Evolutionary conservation across 768 basidiomycete species (phyloP).

Genomic region (Boletus vinaceobasis): DNA sequence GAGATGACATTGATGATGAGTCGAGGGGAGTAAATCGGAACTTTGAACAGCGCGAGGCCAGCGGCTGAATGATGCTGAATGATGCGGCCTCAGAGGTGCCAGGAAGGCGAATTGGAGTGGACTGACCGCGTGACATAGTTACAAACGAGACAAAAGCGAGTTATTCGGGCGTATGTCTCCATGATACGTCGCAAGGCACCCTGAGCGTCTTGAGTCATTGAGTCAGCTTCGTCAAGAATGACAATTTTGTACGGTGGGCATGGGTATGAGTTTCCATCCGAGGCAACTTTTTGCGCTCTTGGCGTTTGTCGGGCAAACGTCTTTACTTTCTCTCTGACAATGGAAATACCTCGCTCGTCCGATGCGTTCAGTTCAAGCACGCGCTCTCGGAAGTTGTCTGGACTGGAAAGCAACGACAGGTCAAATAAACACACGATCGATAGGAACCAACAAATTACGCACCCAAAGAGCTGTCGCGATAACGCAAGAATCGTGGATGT

Average conservation of each 20-base stretch:
- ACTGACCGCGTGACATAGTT: conserved; percentile 96
- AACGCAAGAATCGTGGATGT: conserved; percentile 97
- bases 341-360: conserved; percentile 94
- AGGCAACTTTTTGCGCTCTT: conserved; percentile 67
- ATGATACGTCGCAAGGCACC: conserved; percentile 96
- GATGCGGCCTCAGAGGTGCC: neutral
- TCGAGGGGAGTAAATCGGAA: conserved; percentile 97
- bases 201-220: conserved; percentile 99
- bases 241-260: conserved; percentile 99
- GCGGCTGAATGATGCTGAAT: conserved; percentile 91
- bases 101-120: neutral
- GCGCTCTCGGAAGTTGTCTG: conserved; percentile 88
- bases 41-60: conserved; percentile 98
- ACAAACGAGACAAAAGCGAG: conserved; percentile 96
- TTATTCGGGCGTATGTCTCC: conserved; percentile 98
- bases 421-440: neutral
- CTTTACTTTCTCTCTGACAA: conserved; percentile 99
- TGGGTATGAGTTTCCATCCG: conserved; percentile 82
- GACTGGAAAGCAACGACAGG: conserved; percentile 45
- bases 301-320: conserved; percentile 93
- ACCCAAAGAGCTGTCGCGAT: conserved; percentile 93
- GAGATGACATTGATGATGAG: conserved; percentile 63
- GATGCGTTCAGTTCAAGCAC: conserved; percentile 98
- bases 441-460: conserved; percentile 19
- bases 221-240: conserved; percentile 98